Evolutionary conservation across 495 filamentous ascomycete genomes (phyloP), one percentile per base, ranked within the genome.

Genomic region (Podospora pseudocomata): DNA sequence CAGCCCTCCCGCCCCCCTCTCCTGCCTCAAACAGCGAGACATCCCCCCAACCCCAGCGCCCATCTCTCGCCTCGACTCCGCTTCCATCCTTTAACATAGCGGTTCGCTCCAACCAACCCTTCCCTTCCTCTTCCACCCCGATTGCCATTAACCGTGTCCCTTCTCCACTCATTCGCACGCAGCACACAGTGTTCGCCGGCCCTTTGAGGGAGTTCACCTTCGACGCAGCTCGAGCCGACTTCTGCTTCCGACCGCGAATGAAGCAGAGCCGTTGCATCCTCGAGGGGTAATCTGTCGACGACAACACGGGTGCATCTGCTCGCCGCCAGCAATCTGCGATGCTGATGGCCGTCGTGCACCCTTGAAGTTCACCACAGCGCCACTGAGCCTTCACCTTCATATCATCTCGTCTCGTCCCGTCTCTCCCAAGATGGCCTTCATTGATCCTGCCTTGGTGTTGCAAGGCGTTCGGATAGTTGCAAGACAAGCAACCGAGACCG

Each of bases 271-370:
- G 19, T 44, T 32, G 60, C 11, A 60, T 64, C 9, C 2, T 27
- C 28, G 19, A 63, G 18, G 4, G 15, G 20, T 15, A 63, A 53
- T 58, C 56, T 65, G 57, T 66, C 69, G 54, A 68, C 69, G 1
- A 23, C 23, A 23, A 68, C 68, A 30, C 39, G 28, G 60, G 27
- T 64, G 61, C 59, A 11, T 30, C 27, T 23, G 49, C 61, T 54
- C 16, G 54, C 56, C 65, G 44, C 65, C 67, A 62, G 67, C 65
- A 71, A 66, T 65, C 55, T 66, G 39, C 39, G 39, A 49, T 49
- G 72, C 75, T 72, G 66, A 77, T 77, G 75, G 75, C 73, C 70
- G 39, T 68, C 69, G 63, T 67, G 69, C 70, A 53, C 67, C 65
- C 26, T 62, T 75, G 54, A 72, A 72, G 65, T 65, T 63, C 68